Percentiles rank a stretch among this genome's conserved stretches.
These are phyloP conservation scores for Lepidium africanum DNA, from an alignment of 345 rosid species.

Conservation along the genomic window DNA sequence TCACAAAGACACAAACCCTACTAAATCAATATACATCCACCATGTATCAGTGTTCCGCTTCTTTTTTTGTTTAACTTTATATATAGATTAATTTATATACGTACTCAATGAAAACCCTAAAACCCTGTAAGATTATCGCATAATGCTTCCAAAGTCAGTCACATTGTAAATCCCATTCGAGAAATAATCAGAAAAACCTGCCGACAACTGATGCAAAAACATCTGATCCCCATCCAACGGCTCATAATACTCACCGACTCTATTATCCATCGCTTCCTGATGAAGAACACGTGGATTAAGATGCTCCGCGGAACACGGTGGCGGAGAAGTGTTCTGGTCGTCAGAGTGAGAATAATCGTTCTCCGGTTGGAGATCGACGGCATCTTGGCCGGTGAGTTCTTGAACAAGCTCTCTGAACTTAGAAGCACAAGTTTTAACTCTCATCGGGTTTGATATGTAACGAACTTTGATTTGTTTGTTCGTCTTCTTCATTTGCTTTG, in stretches of 20 bases:
- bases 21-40: neutral
- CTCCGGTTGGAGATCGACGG: slow-evolving; percentile 43
- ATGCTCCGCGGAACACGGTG: slow-evolving; percentile 1
- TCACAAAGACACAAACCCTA: neutral
- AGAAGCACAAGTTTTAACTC: slow-evolving; percentile 59
- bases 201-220: slow-evolving; percentile 25
- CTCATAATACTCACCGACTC: neutral
- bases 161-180: slow-evolving; percentile 25
- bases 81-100: neutral
- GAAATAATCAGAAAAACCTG: slow-evolving; percentile 26
- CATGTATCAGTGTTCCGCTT: neutral
- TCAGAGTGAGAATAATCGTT: neutral
- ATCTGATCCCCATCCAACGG: slow-evolving; percentile 21
- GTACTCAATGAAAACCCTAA: slow-evolving; percentile 10
- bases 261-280: slow-evolving; percentile 13
- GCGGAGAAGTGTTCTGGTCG: slow-evolving; percentile 26
- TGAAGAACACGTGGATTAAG: slow-evolving; percentile 1
- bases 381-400: slow-evolving; percentile 81
- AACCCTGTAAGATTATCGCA: neutral
- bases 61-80: neutral
- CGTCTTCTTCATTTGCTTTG: slow-evolving; percentile 21
- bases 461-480: slow-evolving; percentile 52
- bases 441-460: slow-evolving; percentile 80
- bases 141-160: slow-evolving; percentile 22
- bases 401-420: slow-evolving; percentile 75